Percentiles rank a stretch among this genome's conserved stretches.
Evolutionary conservation across 148 eudicot species (phyloP).

Genomic region (Oxyria digyna): DNA sequence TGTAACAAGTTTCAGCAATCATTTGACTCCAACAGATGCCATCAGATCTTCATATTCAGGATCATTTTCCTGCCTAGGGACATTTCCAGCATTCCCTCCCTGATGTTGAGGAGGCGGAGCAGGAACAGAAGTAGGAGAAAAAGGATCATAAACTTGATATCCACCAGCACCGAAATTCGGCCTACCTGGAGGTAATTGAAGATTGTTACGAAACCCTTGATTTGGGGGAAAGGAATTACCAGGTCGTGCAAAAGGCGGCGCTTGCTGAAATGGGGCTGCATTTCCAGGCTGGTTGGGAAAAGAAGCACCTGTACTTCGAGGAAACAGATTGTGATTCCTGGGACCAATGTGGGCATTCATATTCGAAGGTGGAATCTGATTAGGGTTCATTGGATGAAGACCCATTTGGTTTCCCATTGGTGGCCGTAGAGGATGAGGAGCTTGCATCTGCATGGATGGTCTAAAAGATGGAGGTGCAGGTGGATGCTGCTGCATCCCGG

Average conservation of each 20-base stretch:
- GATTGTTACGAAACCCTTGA: constrained; percentile 26
- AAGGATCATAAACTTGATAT: constrained; percentile 79
- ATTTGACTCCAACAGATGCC: constrained; percentile 93
- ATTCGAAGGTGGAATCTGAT: constrained; percentile 24
- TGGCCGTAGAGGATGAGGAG: constrained; percentile 38
- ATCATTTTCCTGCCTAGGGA: constrained; percentile 53
- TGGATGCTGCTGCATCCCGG: constrained; percentile 22
- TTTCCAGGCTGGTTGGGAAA: constrained; percentile 35
- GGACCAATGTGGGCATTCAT: constrained; percentile 22
- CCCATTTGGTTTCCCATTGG: constrained; percentile 37
- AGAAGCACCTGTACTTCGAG: constrained; percentile 25
- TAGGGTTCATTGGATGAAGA: constrained; percentile 14
- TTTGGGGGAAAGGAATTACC: constrained; percentile 21
- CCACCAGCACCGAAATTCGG: constrained; percentile 15
- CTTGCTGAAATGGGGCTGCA: constrained; percentile 33
- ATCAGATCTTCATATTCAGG: constrained; percentile 90
- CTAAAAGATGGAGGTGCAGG: constrained; percentile 40
- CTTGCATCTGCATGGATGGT: constrained; percentile 28
- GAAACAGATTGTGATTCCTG: constrained; percentile 32
- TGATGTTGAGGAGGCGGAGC: constrained; percentile 22
- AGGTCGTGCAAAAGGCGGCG: constrained; percentile 19
- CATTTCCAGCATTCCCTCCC: constrained; percentile 24
- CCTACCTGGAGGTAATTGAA: constrained; percentile 8
- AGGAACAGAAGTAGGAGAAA: constrained; percentile 51
- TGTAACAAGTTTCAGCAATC: neutral